Evolutionary conservation across 805 yeast species (phyloP).

Genomic region (Maudiozyma barnettii): DNA sequence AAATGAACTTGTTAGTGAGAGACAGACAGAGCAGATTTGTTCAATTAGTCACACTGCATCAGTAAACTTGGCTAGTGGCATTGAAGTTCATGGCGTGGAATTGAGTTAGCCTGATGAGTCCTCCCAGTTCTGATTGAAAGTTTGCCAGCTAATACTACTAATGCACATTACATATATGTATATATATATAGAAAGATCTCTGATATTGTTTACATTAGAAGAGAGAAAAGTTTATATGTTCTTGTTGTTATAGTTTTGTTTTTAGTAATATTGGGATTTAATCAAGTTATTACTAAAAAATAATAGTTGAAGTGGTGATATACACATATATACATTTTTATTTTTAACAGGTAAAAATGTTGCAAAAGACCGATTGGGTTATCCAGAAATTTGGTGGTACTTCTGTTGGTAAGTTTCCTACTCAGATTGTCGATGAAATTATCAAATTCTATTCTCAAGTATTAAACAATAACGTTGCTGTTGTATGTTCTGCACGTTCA

Average conservation of each 20-base stretch:
- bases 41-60: background rate
- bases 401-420: conserved; percentile 89
- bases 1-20: no score
- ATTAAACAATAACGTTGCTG: conserved; percentile 60
- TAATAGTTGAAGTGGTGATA: no score
- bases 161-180: background rate
- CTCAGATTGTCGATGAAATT: conserved; percentile 74
- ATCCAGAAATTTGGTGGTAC: conserved; percentile 98
- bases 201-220: no score
- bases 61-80: background rate
- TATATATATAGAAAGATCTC: background rate
- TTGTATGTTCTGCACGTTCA: conserved; percentile 93
- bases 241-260: no score
- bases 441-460: conserved; percentile 49
- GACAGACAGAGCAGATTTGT: background rate
- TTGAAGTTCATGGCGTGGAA: background rate
- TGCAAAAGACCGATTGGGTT: conserved; percentile 42
- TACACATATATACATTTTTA: no score
- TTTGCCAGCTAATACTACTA: no score
- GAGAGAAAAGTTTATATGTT: no score
- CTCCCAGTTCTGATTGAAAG: no score
- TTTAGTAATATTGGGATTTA: no score
- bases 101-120: background rate
- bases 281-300: no score
- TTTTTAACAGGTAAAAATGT: background rate